Evolutionary conservation across 345 rosid genomes (phyloP).

Genomic region (Pistacia vera): DNA sequence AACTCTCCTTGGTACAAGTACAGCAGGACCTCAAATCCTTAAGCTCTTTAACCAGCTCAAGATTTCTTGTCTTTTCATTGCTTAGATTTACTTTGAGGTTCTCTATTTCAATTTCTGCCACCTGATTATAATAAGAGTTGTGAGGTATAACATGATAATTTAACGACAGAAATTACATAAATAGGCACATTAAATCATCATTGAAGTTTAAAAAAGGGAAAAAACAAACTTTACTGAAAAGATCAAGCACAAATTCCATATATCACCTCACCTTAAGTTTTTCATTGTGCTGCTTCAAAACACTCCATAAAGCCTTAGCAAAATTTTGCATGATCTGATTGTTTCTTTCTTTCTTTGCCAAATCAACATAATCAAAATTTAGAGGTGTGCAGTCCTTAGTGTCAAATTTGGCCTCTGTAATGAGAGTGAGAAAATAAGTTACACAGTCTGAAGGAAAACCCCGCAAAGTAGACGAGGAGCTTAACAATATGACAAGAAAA

Average conservation of each 20-base stretch:
- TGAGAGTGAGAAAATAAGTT: constrained; percentile 6
- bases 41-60: constrained; percentile 57
- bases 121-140: constrained; percentile 38
- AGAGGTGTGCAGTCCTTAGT: constrained; percentile 14
- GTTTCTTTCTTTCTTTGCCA: constrained; percentile 43
- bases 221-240: not conserved
- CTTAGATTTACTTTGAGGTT: constrained; percentile 51
- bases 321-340: constrained; percentile 58
- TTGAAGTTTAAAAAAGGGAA: not conserved
- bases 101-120: constrained; percentile 61
- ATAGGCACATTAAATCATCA: not conserved
- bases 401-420: constrained; percentile 33
- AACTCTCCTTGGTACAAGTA: constrained; percentile 32
- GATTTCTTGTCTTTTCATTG: constrained; percentile 50
- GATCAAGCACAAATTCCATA: constrained; percentile 10
- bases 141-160: not conserved
- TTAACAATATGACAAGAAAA: not conserved
- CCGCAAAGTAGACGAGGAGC: not conserved
- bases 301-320: constrained; percentile 76
- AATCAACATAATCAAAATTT: constrained; percentile 27
- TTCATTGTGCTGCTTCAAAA: constrained; percentile 71
- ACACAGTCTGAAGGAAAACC: not conserved
- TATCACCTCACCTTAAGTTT: constrained; percentile 60
- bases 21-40: constrained; percentile 50
- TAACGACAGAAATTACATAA: constrained; percentile 9